Evolutionary conservation across 352 stramenopile genomes (phyloP).

Genomic region (Phytophthora crassamura): DNA sequence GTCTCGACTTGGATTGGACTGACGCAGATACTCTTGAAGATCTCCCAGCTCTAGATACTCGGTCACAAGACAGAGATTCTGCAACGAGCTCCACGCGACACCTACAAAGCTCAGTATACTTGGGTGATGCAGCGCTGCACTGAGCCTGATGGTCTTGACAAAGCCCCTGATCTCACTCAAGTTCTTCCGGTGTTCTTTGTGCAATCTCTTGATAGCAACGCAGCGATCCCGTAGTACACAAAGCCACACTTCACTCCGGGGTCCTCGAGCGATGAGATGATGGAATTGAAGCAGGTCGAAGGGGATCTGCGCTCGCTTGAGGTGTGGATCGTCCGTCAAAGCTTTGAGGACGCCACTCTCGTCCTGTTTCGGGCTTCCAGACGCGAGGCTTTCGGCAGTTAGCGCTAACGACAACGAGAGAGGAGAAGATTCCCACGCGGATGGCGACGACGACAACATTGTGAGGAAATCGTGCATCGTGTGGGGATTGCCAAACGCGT

Average conservation of each 20-base stretch:
- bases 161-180: conserved; percentile 40
- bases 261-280: conserved; percentile 34
- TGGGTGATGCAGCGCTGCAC: conserved; percentile 40
- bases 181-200: conserved; percentile 26
- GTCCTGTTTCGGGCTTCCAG: conserved; percentile 17
- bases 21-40: conserved; percentile 42
- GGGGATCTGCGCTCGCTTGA: conserved; percentile 33
- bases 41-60: conserved; percentile 55
- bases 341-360: conserved; percentile 23
- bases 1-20: conserved; percentile 11
- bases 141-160: conserved; percentile 42
- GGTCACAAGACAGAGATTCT: conserved; percentile 53
- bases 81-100: conserved; percentile 45
- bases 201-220: conserved; percentile 52
- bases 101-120: conserved; percentile 54
- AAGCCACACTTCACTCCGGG: conserved; percentile 44
- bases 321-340: conserved; percentile 29
- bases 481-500: conserved; percentile 19
- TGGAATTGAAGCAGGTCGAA: conserved; percentile 50
- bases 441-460: conserved; percentile 16
- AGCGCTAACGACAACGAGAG: conserved; percentile 20
- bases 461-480: conserved; percentile 20
- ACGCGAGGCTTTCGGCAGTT: conserved; percentile 30
- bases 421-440: conserved; percentile 18
- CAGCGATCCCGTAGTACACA: conserved; percentile 34